Evolutionary conservation across 176 grass and related monocot species (phyloP), one percentile per base, ranked within the genome.

Genomic region (Melocanna baccifera): DNA sequence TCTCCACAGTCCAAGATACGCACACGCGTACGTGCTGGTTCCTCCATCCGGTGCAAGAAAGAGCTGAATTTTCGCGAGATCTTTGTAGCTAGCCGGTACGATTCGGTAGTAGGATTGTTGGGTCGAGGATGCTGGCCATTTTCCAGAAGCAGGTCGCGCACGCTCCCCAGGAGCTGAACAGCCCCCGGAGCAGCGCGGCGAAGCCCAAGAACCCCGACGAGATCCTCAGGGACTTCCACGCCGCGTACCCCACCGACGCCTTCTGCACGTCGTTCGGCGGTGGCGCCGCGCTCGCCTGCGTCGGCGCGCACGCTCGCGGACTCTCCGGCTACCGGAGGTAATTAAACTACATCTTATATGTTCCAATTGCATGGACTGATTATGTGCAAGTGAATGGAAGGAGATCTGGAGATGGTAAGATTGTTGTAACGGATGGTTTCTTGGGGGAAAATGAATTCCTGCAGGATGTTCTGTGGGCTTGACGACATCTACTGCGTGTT

Each of bases 401-500:
- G 19, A 22, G 23, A 7, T 71, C 6, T 4, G 73, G 29, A 2
- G 12, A 14, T 39, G 36, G 34, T 41, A 7, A 37, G 25, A 41
- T 9, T 41, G 55, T 39, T 12, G 22, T 1, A 41, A 18, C 20
- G 15, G 12, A 63, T 5, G 46, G 51, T 20, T 53, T 51, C 46
- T 1, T 15, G 4, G n/a, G n/a, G n/a, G n/a, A n/a, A n/a, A 26
- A 73, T 51, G 25, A 7, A 20, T 53, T 53, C 20, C 3, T 7
- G 4, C 52, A 96, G 95, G 63, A 53, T 95, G 76, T 98, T 98
- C 90, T 98, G 93, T 23, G 90, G 93, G 9, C 83, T 95, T 5
- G 96, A 98, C 70, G 79, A 91, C 78, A 90, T 95, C 56, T 93
- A 89, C 93, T 98, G 96, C 76, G 88, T 93, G 36, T 98, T 98